Base-by-base conservation (phyloP, 768 basidiomycete species). In the Saitozyma sp. region DNA sequence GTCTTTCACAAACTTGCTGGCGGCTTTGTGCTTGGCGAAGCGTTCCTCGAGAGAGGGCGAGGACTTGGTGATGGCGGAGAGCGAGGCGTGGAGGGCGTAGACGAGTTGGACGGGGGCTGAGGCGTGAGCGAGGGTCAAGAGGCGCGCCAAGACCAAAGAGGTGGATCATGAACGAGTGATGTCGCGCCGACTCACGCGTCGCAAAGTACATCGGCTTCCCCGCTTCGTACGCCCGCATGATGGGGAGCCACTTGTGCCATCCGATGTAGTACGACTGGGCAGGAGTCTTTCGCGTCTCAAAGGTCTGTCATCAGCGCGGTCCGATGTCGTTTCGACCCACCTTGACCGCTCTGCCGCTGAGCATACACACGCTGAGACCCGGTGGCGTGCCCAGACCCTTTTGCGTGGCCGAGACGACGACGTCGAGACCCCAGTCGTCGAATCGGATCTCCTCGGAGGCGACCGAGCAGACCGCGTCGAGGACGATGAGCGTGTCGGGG, bases 401-500 rank as follows among this genome's bases (percentile, higher is more conserved):
- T 43, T 78, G 78, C 40, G 78, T 76, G 17, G 78, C 78, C n/a
- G 69, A 66, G 57, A 79, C 71, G 29, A 98, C 88, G 43, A 93
- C 86, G 69, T 99, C 96, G 57, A 98, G 83, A 29, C 84, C 87
- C 96, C 96, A 98, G 2, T 85, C 88, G 70, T 98, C 96, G 83
- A 96, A 89, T 50, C 84, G 86, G 71, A 99, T 93, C 78, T 97
- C 92, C 78, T 98, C 96, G 69, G 89, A 91, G 6, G 91, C 96
- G 14, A 97, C 92, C 1, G 92, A 89, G 81, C 96, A 99, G 37
- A 99, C 96, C n/a, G 86, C 91, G 74, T 99, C 96, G 62, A 92
- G 83, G 8, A 90, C 83, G 49, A 92, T 89, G 64, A 99, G 82
- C 0, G 93, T 92, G 10, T 90, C 85, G 1, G 95, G 94, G 0